Base-by-base conservation (phyloP, 2,329 filamentous ascomycete genomes). In the Phoma sp. region DNA sequence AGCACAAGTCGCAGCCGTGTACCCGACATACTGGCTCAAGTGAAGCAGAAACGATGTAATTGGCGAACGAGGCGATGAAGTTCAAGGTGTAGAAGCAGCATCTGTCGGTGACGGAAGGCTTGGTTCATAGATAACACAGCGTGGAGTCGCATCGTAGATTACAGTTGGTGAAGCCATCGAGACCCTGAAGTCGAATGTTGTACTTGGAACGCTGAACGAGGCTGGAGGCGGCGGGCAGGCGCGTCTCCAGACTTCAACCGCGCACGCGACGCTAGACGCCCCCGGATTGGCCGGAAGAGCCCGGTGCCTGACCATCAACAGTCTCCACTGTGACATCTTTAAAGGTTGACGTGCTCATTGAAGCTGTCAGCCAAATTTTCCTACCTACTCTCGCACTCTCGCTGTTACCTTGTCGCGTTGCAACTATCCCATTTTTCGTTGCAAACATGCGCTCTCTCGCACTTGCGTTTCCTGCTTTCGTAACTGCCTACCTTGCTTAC, bases 401-500 rank as follows among this genome's bases (percentile, higher is more conserved):
- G 42, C 26, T 33, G 25, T 40, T 34, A 14, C n/a, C 7, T n/a
- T 20, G 17, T 23, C 15, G n/a, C n/a, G n/a, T 17, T 11, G 5
- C 9, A 20, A 14, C 26, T n/a, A n/a, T n/a, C n/a, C 12, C 32
- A 12, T 34, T 38, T 10, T 2, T 10, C 38, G 10, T 17, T 12
- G 29, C 25, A 7, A 29, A 34, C 18, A 71, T 71, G 68, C 65
- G 56, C 39, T 60, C 51, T 28, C 46, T 61, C 32, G 43, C 57
- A 60, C 50, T 60, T 51, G 54, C 53, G 38, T 48, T 53, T 2
- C 48, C 56, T n/a, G 61, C 58, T 9, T 38, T 61, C 32, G 45
- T 58, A 12, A 53, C 62, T 7, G 58, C 61, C 21, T 50, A 60
- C 18, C 52, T 64, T 38, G 65, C 68, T 39, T 69, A 76, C 36